Base-by-base conservation (phyloP, 352 stramenopile species). In the Elongisporangium anandrum region DNA sequence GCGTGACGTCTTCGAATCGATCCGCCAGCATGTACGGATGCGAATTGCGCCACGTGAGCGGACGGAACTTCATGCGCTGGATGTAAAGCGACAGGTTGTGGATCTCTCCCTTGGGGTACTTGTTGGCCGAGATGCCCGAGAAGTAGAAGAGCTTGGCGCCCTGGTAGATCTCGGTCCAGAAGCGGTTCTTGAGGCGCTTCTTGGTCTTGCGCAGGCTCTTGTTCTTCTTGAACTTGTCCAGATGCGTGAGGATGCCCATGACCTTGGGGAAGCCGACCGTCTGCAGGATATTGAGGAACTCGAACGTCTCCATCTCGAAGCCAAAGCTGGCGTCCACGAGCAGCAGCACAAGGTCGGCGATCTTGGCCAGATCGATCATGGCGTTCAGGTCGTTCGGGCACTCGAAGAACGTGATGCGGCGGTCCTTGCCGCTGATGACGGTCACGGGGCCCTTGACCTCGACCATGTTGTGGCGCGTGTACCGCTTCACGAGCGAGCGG, bases 271-370 rank as follows among this genome's bases (percentile, higher is more conserved):
- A 95, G 0, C 85, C 86, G 0, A 87, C 73, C 24, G 90, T 79
- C 77, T 99, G 98, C 10, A 99, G 85, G 60, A 99, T 98, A 73
- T 99, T 99, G 9, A 99, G 86, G 69, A 99, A 99, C 82, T 99
- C 98, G 60, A 99, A 99, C 15, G 97, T 99, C 76, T 99, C 97
- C 98, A 99, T 99, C 70, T 99, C 98, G 70, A 99, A 99, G 9
- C 98, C 98, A 67, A 99, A 99, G 66, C 97, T 99, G n/a, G 96
- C 97, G 86, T 99, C 97, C 39, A 99, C 96, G 26, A 98, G 92
- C 16, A 99, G 72, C 41, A 99, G 70, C 19, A 99, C 97, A 5
- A 99, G 78, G 69, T 99, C 98, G 0, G 98, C 97, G 52, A 99
- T 94, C 75, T 99, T 99, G 63, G 97, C 97, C 64, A 98, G 77